These are phyloP conservation scores for Dujonia santamariae DNA, from an alignment of 1,139 yeast genomes.

Conservation along the genomic window DNA sequence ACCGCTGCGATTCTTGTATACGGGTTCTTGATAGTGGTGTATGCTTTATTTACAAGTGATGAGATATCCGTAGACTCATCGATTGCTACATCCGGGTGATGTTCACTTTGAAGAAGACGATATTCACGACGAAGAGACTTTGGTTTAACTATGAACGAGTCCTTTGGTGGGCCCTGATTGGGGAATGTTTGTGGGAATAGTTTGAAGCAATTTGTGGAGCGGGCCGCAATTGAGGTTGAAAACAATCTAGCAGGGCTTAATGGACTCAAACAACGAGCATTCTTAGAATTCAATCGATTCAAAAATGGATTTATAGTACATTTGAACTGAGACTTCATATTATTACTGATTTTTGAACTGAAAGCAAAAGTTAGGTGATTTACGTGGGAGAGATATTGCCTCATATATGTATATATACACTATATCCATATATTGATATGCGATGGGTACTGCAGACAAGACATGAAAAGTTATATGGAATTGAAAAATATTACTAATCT, in stretches of 20 bases:
- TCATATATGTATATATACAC: no score
- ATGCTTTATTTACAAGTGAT: slow-evolving; percentile 69
- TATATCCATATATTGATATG: no score
- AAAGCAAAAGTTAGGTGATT: no score
- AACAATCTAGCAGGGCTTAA: no score
- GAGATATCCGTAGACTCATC: slow-evolving; percentile 30
- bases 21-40: slow-evolving; percentile 67
- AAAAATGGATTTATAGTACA: slow-evolving; percentile 3
- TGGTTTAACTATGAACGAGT: slow-evolving; percentile 56
- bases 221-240: background rate
- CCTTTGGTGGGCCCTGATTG: slow-evolving; percentile 62
- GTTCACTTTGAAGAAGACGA: slow-evolving; percentile 62
- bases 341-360: no score
- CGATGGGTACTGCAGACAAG: no score
- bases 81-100: slow-evolving; percentile 70
- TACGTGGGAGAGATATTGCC: no score
- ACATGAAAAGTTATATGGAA: no score
- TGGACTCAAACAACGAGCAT: no score
- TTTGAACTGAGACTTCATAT: slow-evolving; percentile 1
- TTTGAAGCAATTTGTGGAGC: slow-evolving; percentile 29
- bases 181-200: slow-evolving; percentile 79
- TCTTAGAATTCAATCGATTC: background rate
- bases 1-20: slow-evolving; percentile 52
- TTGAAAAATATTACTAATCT: no score
- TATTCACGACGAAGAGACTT: slow-evolving; percentile 68